Conservation (phyloP, 306 rosid genomes). For the Parietaria judaica region DNA sequence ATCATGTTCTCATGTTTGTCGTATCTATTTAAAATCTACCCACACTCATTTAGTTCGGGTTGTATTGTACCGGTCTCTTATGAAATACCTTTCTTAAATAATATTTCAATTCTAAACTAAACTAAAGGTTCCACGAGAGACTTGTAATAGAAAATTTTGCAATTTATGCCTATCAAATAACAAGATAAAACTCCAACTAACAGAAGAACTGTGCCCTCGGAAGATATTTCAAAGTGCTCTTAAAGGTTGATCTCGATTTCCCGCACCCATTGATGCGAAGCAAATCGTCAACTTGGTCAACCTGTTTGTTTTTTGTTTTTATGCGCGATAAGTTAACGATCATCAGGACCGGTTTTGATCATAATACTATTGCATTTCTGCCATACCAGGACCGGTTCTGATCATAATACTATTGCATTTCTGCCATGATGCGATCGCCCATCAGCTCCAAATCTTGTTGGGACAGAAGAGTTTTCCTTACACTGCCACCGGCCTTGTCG, state of each 20-base stretch:
- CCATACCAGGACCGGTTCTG: background rate
- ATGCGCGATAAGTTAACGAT: background rate
- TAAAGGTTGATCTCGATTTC: background rate
- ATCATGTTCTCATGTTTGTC: too few species aligned
- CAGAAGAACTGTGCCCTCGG: background rate
- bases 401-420: conserved; percentile 36
- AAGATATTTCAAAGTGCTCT: background rate
- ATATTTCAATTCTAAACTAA: background rate
- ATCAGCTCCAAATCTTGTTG: conserved; percentile 77
- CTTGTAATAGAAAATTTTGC: background rate
- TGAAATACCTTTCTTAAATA: background rate
- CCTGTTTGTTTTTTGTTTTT: background rate
- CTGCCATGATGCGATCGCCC: conserved; percentile 40
- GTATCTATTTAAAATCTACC: too few species aligned
- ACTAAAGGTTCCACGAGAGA: background rate
- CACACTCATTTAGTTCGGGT: too few species aligned
- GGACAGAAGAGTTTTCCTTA: conserved; percentile 68
- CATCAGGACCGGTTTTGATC: background rate
- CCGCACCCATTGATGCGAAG: background rate
- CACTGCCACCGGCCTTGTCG: conserved; percentile 68
- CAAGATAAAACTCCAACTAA: background rate
- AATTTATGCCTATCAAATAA: background rate
- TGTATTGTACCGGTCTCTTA: too few species aligned
- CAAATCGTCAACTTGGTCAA: background rate
- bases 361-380: background rate